Evolutionary conservation across 2,329 filamentous ascomycete species (phyloP).

Genomic region (Truncatella angustata): DNA sequence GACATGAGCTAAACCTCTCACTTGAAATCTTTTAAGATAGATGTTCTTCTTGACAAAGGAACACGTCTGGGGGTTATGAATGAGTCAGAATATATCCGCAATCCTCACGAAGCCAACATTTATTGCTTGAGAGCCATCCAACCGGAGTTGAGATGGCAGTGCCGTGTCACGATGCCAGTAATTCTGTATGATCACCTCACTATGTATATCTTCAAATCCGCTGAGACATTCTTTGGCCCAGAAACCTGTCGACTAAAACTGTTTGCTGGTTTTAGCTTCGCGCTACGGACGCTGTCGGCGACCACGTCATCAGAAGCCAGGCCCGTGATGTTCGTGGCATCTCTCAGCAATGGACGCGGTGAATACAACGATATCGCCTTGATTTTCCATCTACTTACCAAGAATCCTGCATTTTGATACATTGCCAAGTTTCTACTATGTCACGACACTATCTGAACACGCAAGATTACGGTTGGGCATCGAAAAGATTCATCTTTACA

Average conservation of each 20-base stretch:
- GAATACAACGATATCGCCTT: conserved; percentile 8
- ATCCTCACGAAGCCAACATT: conserved; percentile 11
- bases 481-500: conserved; percentile 6
- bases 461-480: not conserved
- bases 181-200: conserved; percentile 12
- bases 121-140: conserved; percentile 16
- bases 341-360: conserved; percentile 8
- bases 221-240: conserved; percentile 12
- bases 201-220: not conserved
- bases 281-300: too few species aligned
- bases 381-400: conserved; percentile 8
- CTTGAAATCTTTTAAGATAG: conserved; percentile 13
- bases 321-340: conserved; percentile 14
- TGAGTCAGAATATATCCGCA: conserved; percentile 12
- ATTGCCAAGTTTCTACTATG: conserved; percentile 13
- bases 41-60: conserved; percentile 10
- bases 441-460: conserved; percentile 9
- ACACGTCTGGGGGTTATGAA: conserved; percentile 10
- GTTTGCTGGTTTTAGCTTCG: too few species aligned
- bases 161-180: conserved; percentile 5
- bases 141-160: conserved; percentile 12
- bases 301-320: too few species aligned
- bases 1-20: conserved; percentile 14
- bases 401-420: conserved; percentile 13
- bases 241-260: conserved; percentile 7